phyloP scores from a whole-genome alignment of 768 basidiomycete species.

The Lactifluus echinatus region DNA sequence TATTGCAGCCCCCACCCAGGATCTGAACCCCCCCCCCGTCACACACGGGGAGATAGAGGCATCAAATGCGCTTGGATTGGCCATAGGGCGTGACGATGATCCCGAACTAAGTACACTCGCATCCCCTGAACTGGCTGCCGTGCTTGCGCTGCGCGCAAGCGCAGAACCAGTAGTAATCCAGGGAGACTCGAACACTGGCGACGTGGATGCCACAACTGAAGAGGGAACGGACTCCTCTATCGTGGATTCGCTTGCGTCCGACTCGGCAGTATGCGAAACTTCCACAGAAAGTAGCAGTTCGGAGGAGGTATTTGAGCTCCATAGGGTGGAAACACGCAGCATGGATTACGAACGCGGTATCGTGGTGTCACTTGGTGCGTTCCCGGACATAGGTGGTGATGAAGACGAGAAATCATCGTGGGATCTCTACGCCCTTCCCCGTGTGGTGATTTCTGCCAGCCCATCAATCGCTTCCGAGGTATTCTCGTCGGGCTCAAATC shows the following conservation, averaged over 20 bases:
- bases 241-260: constrained; percentile 2
- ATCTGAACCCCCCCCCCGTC: background rate
- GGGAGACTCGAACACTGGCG: background rate
- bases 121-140: constrained; percentile 7
- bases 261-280: background rate
- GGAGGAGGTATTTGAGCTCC: constrained; percentile 9
- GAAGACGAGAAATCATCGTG: constrained; percentile 2
- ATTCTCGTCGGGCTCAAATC: background rate
- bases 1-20: background rate
- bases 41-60: background rate
- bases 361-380: constrained; percentile 2
- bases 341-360: constrained; percentile 9
- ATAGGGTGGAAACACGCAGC: background rate
- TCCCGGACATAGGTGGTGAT: background rate
- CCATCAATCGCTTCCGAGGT: constrained; percentile 4
- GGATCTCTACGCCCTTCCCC: constrained; percentile 7
- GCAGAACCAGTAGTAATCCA: too few species aligned
- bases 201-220: background rate
- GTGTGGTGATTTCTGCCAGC: constrained; percentile 13
- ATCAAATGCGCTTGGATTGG: background rate
- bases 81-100: background rate
- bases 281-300: constrained; percentile 7
- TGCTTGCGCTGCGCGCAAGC: background rate
- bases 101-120: background rate
- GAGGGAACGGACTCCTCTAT: background rate